Base-by-base conservation (phyloP, 495 filamentous ascomycete species). In the Xylaria palmicola region DNA sequence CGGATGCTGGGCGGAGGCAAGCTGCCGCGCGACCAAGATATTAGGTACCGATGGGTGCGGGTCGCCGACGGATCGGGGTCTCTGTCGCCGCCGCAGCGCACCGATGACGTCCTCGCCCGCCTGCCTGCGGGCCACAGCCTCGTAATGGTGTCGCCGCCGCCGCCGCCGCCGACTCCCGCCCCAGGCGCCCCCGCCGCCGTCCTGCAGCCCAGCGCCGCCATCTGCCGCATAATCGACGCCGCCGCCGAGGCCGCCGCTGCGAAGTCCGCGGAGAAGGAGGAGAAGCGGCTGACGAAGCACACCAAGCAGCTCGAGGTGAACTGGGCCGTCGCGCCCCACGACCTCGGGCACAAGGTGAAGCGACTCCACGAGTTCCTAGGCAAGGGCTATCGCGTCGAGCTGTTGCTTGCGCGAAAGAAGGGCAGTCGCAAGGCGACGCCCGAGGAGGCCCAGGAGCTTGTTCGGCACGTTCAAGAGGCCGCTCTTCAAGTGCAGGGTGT, bases 271-370 rank as follows among this genome's bases (percentile, higher is more conserved):
- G 59, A 51, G 49, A 73, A 65, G 43, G 59, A 60, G 17, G 59
- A 54, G 43, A 20, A 24, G 50, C 15, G n/a, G 70, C 67, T n/a
- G 60, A 66, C 36, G 32, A 47, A 34, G 40, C 27, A 47, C 60
- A 62, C 70, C 6, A 95, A 96, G 77, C 85, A 88, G 68, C 68
- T 96, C 15, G 92, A 96, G 76, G 24, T 96, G 62, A 91, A 91
- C 72, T 96, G 92, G 92, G 85, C 88, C 26, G 92, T 93, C 63
- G 85, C 85, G 55, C 62, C 69, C 9, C 78, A 89, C 71, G 90
- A 93, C 72, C 73, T 92, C 24, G 64, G 65, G 3, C 86, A 89
- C 68, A 81, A 84, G 48, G 56, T 89, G 65, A 77, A 78, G 44
- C 80, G 84, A 72, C 63, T 92, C 69, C 72, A 74, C 50, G 74